These are phyloP conservation scores for Ophiostoma quercus DNA, from an alignment of 2,329 filamentous ascomycete species.

Conservation along the genomic window DNA sequence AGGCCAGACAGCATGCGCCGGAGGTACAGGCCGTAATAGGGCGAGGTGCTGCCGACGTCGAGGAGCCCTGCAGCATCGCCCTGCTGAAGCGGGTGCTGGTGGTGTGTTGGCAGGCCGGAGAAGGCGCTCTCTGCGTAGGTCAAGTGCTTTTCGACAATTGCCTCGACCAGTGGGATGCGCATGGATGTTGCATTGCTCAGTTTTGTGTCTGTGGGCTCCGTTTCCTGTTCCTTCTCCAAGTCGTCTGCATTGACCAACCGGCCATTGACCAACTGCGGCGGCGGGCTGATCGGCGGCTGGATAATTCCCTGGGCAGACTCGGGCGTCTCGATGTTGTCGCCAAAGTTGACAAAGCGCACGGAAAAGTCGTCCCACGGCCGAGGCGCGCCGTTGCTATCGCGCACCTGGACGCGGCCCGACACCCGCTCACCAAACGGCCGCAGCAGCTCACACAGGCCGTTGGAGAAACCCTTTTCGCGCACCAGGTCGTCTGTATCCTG, in stretches of 20 bases:
- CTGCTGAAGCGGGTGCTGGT: constrained; percentile 31
- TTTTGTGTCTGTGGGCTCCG: not conserved
- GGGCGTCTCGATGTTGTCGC: constrained; percentile 51
- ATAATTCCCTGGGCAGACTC: constrained; percentile 38
- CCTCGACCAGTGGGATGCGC: constrained; percentile 66
- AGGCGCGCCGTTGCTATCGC: constrained; percentile 83
- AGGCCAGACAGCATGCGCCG: constrained; percentile 75
- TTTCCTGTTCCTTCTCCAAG: constrained; percentile 24
- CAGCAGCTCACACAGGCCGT: constrained; percentile 77
- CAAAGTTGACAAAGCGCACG: constrained; percentile 74
- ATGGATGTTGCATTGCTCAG: constrained; percentile 30
- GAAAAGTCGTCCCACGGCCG: constrained; percentile 84
- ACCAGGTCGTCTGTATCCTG: constrained; percentile 76
- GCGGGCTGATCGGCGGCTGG: constrained; percentile 28
- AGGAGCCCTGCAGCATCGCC: constrained; percentile 35
- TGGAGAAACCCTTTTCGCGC: constrained; percentile 74
- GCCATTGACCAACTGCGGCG: constrained; percentile 18
- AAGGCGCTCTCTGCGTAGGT: constrained; percentile 64
- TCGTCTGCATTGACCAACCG: not conserved
- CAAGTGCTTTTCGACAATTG: constrained; percentile 73
- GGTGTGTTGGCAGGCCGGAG: constrained; percentile 34
- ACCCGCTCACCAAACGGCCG: constrained; percentile 87
- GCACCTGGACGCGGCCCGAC: constrained; percentile 79
- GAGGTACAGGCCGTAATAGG: constrained; percentile 81
- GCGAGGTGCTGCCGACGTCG: constrained; percentile 56